phyloP scores from a whole-genome alignment of 768 basidiomycete genomes.

The Tulasnella sp. region DNA sequence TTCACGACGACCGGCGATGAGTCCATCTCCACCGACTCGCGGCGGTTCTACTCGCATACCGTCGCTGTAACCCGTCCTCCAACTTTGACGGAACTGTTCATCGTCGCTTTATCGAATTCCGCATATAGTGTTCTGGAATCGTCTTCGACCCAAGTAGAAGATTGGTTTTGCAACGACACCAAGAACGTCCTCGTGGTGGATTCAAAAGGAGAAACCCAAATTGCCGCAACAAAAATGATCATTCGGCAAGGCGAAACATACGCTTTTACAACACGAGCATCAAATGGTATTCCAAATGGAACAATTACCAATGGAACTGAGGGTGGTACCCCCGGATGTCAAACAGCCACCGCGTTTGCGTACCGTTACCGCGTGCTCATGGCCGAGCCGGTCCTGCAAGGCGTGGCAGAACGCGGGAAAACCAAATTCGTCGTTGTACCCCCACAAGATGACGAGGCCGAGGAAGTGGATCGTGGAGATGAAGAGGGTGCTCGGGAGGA shows the following conservation, averaged over 20 bases:
- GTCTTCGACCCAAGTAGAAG: conserved; percentile 11
- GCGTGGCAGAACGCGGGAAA: conserved; percentile 45
- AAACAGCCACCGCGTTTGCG: not conserved
- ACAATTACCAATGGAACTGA: not conserved
- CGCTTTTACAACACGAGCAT: not conserved
- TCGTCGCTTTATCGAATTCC: conserved; percentile 14
- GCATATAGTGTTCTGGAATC: conserved; percentile 13
- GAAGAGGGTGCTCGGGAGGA: not conserved
- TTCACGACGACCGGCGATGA: not conserved
- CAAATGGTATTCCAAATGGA: not conserved
- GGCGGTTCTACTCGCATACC: not conserved
- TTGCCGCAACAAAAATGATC: not conserved
- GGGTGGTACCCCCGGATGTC: not conserved
- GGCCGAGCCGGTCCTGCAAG: conserved; percentile 71
- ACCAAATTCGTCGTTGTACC: conserved; percentile 53
- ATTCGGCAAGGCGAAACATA: conserved; percentile 26
- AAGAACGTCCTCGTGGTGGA: not conserved
- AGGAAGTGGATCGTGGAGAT: not conserved
- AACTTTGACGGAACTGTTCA: conserved; percentile 25
- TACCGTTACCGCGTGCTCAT: conserved; percentile 47
- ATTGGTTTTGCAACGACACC: conserved; percentile 14
- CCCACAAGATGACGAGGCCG: conserved; percentile 12
- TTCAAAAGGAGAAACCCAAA: not conserved
- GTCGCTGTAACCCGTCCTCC: conserved; percentile 11
- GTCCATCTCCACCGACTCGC: conserved; percentile 4